Percentiles rank a stretch among this genome's conserved stretches.
These are phyloP conservation scores for Cystobasidium slooffiae DNA, from an alignment of 1,284 basidiomycete genomes.

Conservation along the genomic window DNA sequence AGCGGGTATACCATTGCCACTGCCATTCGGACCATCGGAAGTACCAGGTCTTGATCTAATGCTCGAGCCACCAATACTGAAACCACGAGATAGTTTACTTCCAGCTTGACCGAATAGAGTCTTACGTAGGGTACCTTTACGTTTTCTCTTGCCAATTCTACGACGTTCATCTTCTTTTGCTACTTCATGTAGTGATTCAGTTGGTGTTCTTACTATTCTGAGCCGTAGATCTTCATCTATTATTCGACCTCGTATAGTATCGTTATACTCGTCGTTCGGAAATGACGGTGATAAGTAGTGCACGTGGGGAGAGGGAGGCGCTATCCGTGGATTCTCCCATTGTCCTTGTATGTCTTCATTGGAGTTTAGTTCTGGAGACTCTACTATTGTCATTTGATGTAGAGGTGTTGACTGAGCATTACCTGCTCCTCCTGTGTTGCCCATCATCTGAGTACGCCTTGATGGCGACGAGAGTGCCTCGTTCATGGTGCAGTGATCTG, in stretches of 20 bases:
- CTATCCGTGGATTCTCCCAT: conserved; percentile 14
- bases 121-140: conserved; percentile 59
- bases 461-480: neutral
- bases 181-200: conserved; percentile 83
- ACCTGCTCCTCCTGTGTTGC: neutral
- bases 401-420: neutral
- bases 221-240: conserved; percentile 67
- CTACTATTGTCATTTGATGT: conserved; percentile 3
- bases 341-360: neutral
- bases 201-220: conserved; percentile 83
- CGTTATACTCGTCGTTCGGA: neutral
- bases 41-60: neutral
- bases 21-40: no score
- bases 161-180: conserved; percentile 72
- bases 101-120: conserved; percentile 18
- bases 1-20: no score
- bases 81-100: conserved; percentile 21
- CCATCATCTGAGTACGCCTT: neutral
- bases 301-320: neutral
- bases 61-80: conserved; percentile 22
- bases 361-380: conserved; percentile 12
- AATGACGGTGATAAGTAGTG: neutral
- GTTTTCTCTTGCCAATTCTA: conserved; percentile 62
- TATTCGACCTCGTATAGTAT: conserved; percentile 21
- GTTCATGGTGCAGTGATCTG: neutral